Percentiles rank a stretch among this genome's conserved stretches.
Evolutionary conservation across 2,329 filamentous ascomycete species (phyloP).

Genomic region (Fusarium sp.): DNA sequence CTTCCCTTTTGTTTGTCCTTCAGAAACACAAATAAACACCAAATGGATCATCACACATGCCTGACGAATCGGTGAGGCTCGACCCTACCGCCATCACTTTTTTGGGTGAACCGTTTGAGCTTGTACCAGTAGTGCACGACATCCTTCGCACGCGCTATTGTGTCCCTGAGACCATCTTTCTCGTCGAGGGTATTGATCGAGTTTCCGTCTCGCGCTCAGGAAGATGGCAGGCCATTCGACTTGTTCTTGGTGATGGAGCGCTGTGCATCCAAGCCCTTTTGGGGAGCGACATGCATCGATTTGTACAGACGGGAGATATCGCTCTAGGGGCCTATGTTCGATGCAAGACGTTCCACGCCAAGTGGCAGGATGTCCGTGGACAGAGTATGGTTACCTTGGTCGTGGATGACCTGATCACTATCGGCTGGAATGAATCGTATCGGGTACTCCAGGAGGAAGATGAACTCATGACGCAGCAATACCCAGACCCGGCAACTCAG

Average conservation of each 20-base stretch:
- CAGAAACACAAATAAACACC: conserved; percentile 4
- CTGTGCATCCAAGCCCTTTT: conserved; percentile 68
- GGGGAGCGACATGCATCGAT: conserved; percentile 60
- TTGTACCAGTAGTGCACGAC: conserved; percentile 60
- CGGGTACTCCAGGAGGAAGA: conserved; percentile 38
- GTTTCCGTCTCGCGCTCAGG: conserved; percentile 53
- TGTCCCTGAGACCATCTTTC: conserved; percentile 62
- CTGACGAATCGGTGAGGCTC: conserved; percentile 36
- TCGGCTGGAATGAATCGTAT: conserved; percentile 64
- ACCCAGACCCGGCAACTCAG: neutral
- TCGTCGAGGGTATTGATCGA: conserved; percentile 62
- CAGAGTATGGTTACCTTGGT: conserved; percentile 59
- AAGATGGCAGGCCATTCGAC: conserved; percentile 60
- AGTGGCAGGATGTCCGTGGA: conserved; percentile 40
- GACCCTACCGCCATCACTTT: conserved; percentile 49
- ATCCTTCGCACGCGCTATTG: conserved; percentile 64
- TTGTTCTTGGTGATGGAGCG: conserved; percentile 66
- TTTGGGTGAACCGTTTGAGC: conserved; percentile 45
- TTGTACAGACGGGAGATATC: conserved; percentile 62
- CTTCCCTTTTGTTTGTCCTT: neutral
- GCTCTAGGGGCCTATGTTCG: conserved; percentile 63
- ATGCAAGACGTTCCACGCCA: conserved; percentile 58
- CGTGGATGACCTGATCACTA: conserved; percentile 59
- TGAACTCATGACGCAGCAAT: neutral
- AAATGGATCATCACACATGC: conserved; percentile 45